Conservation (phyloP, 169 alveolate genomes). For the Babesia ovata region DNA sequence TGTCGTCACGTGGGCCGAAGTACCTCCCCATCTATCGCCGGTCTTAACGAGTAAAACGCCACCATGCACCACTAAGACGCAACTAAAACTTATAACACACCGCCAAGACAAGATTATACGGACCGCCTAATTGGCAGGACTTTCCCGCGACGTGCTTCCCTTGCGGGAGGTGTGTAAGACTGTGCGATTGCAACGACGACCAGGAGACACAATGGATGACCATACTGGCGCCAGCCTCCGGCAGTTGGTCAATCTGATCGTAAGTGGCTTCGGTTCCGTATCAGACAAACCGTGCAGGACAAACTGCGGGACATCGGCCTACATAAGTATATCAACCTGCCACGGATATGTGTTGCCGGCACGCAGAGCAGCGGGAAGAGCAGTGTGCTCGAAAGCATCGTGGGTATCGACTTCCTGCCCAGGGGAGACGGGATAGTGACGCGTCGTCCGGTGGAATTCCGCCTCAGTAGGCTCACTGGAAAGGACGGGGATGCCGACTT, state of each 20-base stretch:
- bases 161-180: slow-evolving; percentile 30
- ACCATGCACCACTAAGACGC: background rate
- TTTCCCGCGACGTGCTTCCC: background rate
- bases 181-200: background rate
- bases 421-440: slow-evolving; percentile 98
- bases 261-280: slow-evolving; percentile 11
- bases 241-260: slow-evolving; percentile 58
- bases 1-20: too few relatives aligned
- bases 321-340: slow-evolving; percentile 89
- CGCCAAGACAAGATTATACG: background rate
- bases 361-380: slow-evolving; percentile 87
- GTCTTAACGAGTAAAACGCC: background rate
- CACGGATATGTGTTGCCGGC: slow-evolving; percentile 86
- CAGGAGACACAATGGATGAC: slow-evolving; percentile 35
- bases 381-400: slow-evolving; percentile 95
- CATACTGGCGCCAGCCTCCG: slow-evolving; percentile 54
- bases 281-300: slow-evolving; percentile 69
- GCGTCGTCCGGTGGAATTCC: slow-evolving; percentile 96
- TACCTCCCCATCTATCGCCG: background rate
- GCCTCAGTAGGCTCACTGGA: slow-evolving; percentile 88
- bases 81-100: background rate
- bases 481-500: slow-evolving; percentile 57
- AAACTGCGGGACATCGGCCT: slow-evolving; percentile 91
- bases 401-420: slow-evolving; percentile 96
- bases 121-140: background rate